phyloP scores from a whole-genome alignment of 2,329 filamentous ascomycete genomes.

The Talaromyces amestolkiae region DNA sequence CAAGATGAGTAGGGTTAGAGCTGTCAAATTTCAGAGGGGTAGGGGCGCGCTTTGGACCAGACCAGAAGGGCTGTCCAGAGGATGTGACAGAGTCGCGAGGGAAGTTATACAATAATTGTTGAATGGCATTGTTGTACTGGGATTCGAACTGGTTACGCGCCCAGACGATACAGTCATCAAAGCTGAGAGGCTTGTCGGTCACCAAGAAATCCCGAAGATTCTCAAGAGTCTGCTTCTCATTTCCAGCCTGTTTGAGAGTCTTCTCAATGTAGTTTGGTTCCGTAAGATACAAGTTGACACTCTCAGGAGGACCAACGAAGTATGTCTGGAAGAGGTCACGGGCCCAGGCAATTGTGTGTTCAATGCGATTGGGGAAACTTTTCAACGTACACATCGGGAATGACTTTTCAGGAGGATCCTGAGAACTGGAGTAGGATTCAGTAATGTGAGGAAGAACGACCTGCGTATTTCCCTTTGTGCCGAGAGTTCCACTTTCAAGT shows the following conservation, averaged over 20 bases:
- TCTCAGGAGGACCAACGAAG: conserved; percentile 90
- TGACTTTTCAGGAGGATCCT: conserved; percentile 96
- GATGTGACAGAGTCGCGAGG: conserved; percentile 90
- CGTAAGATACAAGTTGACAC: conserved; percentile 88
- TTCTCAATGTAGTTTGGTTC: conserved; percentile 86
- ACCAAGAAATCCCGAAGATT: conserved; percentile 87
- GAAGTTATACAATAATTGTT: conserved; percentile 94
- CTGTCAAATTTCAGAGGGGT: conserved; percentile 86
- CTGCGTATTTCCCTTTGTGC: conserved; percentile 97
- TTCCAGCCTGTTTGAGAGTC: conserved; percentile 87
- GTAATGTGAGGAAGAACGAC: conserved; percentile 88
- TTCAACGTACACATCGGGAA: conserved; percentile 98
- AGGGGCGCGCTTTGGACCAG: conserved; percentile 93
- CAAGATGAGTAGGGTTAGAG: conserved; percentile 79
- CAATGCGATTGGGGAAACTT: conserved; percentile 97
- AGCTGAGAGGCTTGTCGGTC: conserved; percentile 83
- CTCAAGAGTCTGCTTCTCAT: conserved; percentile 90
- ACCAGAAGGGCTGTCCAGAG: conserved; percentile 91
- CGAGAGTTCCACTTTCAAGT: conserved; percentile 94
- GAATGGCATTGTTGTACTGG: conserved; percentile 94
- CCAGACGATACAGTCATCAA: conserved; percentile 97
- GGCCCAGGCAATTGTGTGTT: conserved; percentile 98
- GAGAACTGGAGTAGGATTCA: conserved; percentile 95
- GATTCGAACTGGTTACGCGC: conserved; percentile 90
- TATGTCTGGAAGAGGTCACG: conserved; percentile 92